Evolutionary conservation across 2,329 filamentous ascomycete species (phyloP), one percentile per base, ranked within the genome.

Genomic region (Fusarium verrucosum): DNA sequence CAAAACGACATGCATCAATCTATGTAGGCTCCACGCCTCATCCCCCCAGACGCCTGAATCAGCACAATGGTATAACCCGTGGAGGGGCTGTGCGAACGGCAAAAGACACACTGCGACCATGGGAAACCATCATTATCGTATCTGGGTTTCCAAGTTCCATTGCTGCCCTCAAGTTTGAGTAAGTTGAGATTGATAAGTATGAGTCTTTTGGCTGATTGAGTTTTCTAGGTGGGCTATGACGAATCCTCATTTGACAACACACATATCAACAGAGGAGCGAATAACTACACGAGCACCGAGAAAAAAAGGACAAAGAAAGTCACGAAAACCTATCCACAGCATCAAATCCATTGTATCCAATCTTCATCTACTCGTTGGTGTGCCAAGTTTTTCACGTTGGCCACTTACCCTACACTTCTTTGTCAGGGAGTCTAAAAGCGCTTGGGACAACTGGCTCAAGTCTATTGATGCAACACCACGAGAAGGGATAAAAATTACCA

Each of bases 21-120:
- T 99, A 99, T 77, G 90, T 98, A 51, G 95, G 95, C 50, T 96
- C 92, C 38, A 98, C 95, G 1, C 94, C 94, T 0, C 88, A 97
- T 73, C 94, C 95, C 37, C 87, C 88, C 2, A 86, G 94, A 58
- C 90, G 95, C 14, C 83, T 98, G 22, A 88, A 87, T 62, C 95
- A 98, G 76, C 95, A 99, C 79, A 99, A 99, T 83, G 95, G 95
- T 49, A 80, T 88, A 45, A 83, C 84, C 28, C 90, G 87, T 73
- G 95, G 95, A 47, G 95, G 95, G 32, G 95, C 95, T 26, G 86
- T 82, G 26, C 85, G 89, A 42, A 99, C 95, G 1, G 86, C 89
- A 11, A 84, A 86, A 49, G 77, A 81, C 42, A 87, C 78, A 5
- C 78, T 94, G 61, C 85, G 92, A 37, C 95, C 95, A 0, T 98